These are phyloP conservation scores for Petunia hybrid DNA, from an alignment of 305 asterid genomes.

Conservation along the genomic window DNA sequence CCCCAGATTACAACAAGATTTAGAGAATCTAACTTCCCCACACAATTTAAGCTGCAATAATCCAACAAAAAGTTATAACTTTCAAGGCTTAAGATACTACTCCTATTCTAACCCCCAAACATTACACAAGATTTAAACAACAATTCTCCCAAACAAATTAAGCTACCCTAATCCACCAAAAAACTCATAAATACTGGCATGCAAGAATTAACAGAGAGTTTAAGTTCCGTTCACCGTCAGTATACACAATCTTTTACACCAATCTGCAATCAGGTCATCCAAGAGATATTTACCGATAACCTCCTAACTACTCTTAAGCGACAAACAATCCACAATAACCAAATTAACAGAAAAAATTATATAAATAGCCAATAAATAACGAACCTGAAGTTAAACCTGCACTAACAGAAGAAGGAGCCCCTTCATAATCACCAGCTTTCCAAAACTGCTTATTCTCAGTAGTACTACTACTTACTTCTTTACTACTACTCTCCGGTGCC, in stretches of 20 bases:
- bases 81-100: not conserved
- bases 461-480: not conserved
- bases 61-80: too few relatives aligned
- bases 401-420: constrained; percentile 43
- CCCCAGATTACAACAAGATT: too few relatives aligned
- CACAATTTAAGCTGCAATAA: too few relatives aligned
- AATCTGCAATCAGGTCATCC: too few relatives aligned
- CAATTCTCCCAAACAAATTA: not conserved
- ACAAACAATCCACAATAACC: not conserved
- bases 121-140: not conserved
- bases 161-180: constrained; percentile 15
- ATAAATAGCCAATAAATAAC: constrained; percentile 26
- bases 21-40: too few relatives aligned
- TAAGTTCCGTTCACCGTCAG: too few relatives aligned
- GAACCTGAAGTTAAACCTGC: constrained; percentile 61
- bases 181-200: not conserved
- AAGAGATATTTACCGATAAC: too few relatives aligned
- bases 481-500: constrained; percentile 38
- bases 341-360: constrained; percentile 27
- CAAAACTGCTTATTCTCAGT: constrained; percentile 66
- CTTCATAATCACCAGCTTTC: constrained; percentile 94
- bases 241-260: too few relatives aligned
- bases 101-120: not conserved
- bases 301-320: too few relatives aligned
- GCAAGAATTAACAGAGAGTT: not conserved